Evolutionary conservation across 2,329 filamentous ascomycete genomes (phyloP), one percentile per base, ranked within the genome.

Genomic region (Neonectria punicea): DNA sequence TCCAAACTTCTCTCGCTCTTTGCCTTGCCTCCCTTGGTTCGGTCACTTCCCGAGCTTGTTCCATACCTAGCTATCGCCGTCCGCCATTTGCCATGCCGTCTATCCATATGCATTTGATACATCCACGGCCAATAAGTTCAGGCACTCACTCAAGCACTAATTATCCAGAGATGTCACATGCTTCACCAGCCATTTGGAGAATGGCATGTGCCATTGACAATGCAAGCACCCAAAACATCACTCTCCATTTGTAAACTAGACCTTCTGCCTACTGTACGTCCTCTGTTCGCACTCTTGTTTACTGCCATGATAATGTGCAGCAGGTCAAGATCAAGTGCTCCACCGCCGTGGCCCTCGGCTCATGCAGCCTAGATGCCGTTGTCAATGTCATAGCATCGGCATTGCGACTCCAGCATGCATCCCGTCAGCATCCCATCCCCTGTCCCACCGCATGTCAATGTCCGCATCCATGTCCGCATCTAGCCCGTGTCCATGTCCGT

Each of bases 1-100:
- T 10, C 49, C 34, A 20, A 34, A 14, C 53, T 34, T 30, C 34
- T 30, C n/a, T 54, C 39, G 53, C 50, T 56, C 51, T 57, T 34
- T 49, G 20, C 20, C 14, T 44, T 30, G 18, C 34, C 28, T 51
- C 36, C 25, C 53, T 30, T 55, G 44, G 32, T 57, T 73, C 68
- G 70, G 65, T 32, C 58, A 67, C 56, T 66, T 70, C 63, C 69
- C 71, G 71, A 73, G 60, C 53, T 54, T 28, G 49, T 53, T 54
- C 20, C 25, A 30, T 60, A 41, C 44, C 32, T 11, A 53, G n/a
- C 25, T 46, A 55, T 25, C 53, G 25, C 20, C 51, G 54, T 54
- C 46, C 47, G 25, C 25, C 25, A 22, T 47, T 22, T 50, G 14
- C 47, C 55, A 65, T 50, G 18, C 47, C 55, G 61, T 65, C 30